Conservation (phyloP, 139 green algal species). For the Closterium sp. region DNA sequence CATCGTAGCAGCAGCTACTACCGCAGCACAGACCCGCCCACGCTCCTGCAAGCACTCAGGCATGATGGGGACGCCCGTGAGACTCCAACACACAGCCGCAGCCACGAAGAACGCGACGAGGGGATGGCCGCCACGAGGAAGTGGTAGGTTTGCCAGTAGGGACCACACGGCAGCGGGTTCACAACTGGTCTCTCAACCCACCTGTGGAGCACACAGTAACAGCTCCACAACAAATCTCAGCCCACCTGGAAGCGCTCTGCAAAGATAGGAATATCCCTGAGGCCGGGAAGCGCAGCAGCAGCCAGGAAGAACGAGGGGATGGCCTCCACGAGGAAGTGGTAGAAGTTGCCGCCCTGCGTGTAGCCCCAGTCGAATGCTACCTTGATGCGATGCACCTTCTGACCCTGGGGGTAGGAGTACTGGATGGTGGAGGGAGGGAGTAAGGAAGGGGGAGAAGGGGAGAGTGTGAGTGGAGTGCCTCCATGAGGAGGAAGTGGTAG, state of each 20-base stretch:
- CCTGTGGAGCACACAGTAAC: no score
- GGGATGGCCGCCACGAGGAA: no score
- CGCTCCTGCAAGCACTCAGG: no score
- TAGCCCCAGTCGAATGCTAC: background rate
- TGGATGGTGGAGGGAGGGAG: background rate
- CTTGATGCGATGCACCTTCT: background rate
- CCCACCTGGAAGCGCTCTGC: background rate
- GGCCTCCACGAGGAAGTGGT: background rate
- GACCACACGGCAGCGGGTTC: no score
- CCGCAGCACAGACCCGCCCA: no score
- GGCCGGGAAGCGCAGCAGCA: background rate
- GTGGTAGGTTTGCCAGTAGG: no score
- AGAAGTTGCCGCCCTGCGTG: background rate
- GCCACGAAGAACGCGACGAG: no score
- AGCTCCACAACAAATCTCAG: no score
- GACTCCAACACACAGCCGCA: no score
- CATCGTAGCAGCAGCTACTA: no score
- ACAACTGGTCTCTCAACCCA: no score
- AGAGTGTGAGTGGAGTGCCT: background rate
- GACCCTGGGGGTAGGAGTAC: background rate
- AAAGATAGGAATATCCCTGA: background rate
- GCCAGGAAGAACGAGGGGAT: background rate
- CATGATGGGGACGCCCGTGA: no score
- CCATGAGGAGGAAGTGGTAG: background rate
- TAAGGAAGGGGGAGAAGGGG: background rate